Evolutionary conservation across 2,329 filamentous ascomycete species (phyloP).

Genomic region (Scytalidium sp.): DNA sequence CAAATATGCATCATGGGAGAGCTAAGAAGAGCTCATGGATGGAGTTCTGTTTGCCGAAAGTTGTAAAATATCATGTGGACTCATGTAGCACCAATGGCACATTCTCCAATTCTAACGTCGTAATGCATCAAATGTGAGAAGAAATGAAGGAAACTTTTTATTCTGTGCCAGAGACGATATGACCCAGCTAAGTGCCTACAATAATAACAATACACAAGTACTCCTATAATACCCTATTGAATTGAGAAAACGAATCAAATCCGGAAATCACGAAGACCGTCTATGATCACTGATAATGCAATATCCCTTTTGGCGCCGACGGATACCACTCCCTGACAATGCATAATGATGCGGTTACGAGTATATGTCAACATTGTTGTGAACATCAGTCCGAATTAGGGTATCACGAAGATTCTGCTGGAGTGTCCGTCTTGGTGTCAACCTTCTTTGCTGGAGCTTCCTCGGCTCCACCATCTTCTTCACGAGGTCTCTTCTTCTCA

Average conservation of each 20-base stretch:
- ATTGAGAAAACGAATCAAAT: background rate
- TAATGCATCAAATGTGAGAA: background rate
- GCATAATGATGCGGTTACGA: background rate
- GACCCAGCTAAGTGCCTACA: background rate
- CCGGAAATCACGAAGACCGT: background rate
- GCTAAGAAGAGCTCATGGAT: conserved; percentile 1
- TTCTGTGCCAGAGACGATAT: background rate
- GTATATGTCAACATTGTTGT: background rate
- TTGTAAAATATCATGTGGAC: conserved; percentile 21
- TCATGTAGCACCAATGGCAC: conserved; percentile 19
- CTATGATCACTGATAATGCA: background rate
- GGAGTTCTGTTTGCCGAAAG: conserved; percentile 21
- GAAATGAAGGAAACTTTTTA: background rate
- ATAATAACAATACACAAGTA: background rate
- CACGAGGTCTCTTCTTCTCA: conserved; percentile 29
- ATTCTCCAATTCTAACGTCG: conserved; percentile 6
- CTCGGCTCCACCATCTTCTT: conserved; percentile 41
- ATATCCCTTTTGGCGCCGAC: conserved; percentile 1
- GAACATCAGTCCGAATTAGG: conserved; percentile 2
- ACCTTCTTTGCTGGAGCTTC: conserved; percentile 60
- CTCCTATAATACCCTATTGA: background rate
- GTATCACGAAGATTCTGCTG: conserved; percentile 21
- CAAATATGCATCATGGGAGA: conserved; percentile 6
- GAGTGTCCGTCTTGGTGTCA: conserved; percentile 34
- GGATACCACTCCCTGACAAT: conserved; percentile 1